Percentiles rank a stretch among this genome's conserved stretches.
Conservation (phyloP, 1,139 yeast species). For the Ogataea hybrid region DNA sequence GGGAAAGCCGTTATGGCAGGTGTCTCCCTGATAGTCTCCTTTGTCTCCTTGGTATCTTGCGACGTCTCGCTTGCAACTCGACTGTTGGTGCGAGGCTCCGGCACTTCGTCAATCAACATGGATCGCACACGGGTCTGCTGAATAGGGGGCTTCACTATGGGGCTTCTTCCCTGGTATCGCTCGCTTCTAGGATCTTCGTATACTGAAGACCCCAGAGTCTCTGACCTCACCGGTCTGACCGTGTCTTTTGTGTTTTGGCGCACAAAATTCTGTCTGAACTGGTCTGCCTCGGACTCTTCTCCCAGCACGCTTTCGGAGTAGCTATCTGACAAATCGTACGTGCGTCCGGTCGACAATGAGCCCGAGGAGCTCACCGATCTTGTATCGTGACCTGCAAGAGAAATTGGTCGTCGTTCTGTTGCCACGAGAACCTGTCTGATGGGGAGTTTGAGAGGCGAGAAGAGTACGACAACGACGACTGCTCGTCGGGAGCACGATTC, state of each 20-base stretch:
- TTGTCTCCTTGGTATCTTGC: not conserved
- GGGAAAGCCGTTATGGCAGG: slow-evolving; percentile 12
- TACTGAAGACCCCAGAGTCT: slow-evolving; percentile 5
- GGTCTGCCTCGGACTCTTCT: slow-evolving; percentile 10
- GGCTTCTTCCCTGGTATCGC: not conserved
- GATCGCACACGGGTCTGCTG: not conserved
- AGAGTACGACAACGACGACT: slow-evolving; percentile 6
- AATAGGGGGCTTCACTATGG: not conserved
- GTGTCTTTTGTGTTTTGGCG: slow-evolving; percentile 21
- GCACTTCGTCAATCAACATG: not conserved
- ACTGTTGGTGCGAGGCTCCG: not conserved
- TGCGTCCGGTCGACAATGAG: slow-evolving; percentile 39
- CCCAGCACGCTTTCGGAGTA: not conserved
- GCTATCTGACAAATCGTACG: slow-evolving; percentile 1
- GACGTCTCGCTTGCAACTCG: not conserved
- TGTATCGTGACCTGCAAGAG: slow-evolving; percentile 22
- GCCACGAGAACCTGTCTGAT: slow-evolving; percentile 16
- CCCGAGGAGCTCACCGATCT: slow-evolving; percentile 34
- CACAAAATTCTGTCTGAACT: slow-evolving; percentile 17
- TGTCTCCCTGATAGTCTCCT: not conserved
- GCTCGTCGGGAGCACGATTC: not conserved
- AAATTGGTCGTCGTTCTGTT: slow-evolving; percentile 21
- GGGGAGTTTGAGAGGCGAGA: slow-evolving; percentile 1
- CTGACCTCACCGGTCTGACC: slow-evolving; percentile 9
- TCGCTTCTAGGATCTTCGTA: slow-evolving; percentile 3